Base-by-base conservation (phyloP, 169 alveolate species). In the Eimeria necatrix region DNA sequence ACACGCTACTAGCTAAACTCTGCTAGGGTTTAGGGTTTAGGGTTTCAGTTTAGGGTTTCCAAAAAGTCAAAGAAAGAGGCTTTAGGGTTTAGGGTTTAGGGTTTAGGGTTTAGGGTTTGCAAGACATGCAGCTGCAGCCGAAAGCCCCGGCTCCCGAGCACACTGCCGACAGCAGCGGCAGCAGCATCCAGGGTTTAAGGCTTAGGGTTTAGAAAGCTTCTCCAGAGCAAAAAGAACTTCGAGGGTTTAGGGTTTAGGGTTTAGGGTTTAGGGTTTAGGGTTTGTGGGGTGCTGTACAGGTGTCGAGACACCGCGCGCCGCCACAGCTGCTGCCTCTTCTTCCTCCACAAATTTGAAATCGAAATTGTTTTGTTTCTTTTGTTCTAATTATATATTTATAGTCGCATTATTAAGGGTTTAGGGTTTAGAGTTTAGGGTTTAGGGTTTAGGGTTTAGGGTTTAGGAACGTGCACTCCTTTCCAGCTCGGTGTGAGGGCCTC, bases 111-210 rank as follows among this genome's bases (percentile, higher is more conserved):
- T 71, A 71, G 81, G 81, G 85, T 26, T 74, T 74, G 32, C 26
- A 53, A 53, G 22, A 26, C 32, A 41, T 14, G 85, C 3, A 53
- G 32, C 85, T 53, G 60, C 85, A 74, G 85, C 85, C 85, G 85
- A 74, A 26, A 10, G 4, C 60, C 59, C 60, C 59, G n/a, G 26
- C 24, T 4, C 85, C 18, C 18, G 60, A 74, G 22, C 85, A 49
- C 85, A 46, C 85, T 53, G 85, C 85, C 85, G 85, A 74, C 85
- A 26, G 85, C 60, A 9, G 73, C 48, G 26, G 78, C 78, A n/a
- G 48, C 78, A 41, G 12, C 48, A 68, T 41, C 78, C 1, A 68
- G 78, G 78, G 78, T 68, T 68, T 68, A 68, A 48, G 78, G 78
- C 26, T 68, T 68, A 68, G 78, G 78, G 74, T 61, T 61, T 61